A percentile compares a stretch with the other conserved stretches of the same genome.
Conservation (phyloP, 305 asterid species). For the Andrographis paniculata region DNA sequence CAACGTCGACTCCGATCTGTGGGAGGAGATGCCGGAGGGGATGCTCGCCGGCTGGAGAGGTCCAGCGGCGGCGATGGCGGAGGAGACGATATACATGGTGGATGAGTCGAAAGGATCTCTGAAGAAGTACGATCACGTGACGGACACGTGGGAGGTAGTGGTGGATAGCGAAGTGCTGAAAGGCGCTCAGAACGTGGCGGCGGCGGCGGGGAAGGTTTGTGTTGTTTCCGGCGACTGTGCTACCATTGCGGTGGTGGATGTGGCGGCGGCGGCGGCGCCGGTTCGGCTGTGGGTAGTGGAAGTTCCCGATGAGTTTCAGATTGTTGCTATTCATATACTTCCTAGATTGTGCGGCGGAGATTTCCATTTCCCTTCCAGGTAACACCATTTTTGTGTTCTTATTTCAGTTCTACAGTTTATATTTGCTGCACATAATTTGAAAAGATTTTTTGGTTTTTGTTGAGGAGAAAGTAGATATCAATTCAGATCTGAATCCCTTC, state of each 20-base stretch:
- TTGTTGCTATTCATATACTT: slow-evolving; percentile 49
- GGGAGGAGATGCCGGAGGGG: slow-evolving; percentile 82
- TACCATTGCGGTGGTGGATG: slow-evolving; percentile 55
- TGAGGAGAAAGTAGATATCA: no score
- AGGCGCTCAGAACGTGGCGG: slow-evolving; percentile 53
- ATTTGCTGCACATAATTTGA: no score
- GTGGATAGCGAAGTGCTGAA: slow-evolving; percentile 29
- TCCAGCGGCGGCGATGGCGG: slow-evolving; percentile 79
- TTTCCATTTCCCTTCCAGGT: no score
- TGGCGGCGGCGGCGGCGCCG: slow-evolving; percentile 35
- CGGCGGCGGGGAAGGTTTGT: slow-evolving; percentile 64
- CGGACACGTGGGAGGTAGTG: slow-evolving; percentile 45
- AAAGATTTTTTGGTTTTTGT: no score
- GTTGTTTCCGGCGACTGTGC: slow-evolving; percentile 34
- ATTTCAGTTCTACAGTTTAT: no score
- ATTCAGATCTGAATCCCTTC: no score
- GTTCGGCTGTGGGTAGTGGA: slow-evolving; percentile 48
- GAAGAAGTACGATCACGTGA: slow-evolving; percentile 36
- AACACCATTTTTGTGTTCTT: no score
- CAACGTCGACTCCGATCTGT: slow-evolving; percentile 37
- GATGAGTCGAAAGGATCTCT: slow-evolving; percentile 57
- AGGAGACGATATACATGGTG: slow-evolving; percentile 52
- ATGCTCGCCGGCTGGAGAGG: slow-evolving; percentile 86
- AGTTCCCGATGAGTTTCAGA: slow-evolving; percentile 39
- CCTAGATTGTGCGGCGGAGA: slow-evolving; percentile 42